Evolutionary conservation across 352 stramenopile species (phyloP).

Genomic region (Pythium sukuiense): DNA sequence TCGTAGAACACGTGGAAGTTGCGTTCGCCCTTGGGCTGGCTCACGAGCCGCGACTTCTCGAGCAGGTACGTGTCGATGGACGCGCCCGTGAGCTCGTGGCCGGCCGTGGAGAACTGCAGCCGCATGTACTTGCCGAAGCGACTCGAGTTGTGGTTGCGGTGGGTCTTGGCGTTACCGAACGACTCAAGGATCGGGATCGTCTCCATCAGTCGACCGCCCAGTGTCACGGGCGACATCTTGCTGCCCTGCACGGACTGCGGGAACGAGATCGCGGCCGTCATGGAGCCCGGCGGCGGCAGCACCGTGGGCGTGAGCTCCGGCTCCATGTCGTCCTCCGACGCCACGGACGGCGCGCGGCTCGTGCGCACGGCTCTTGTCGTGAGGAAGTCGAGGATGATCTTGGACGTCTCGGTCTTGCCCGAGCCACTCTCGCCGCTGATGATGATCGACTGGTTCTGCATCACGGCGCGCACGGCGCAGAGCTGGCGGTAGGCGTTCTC

Average conservation of each 20-base stretch:
- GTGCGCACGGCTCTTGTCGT: conserved; percentile 64
- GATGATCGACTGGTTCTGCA: conserved; percentile 94
- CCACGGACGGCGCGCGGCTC: conserved; percentile 41
- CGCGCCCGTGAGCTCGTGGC: conserved; percentile 73
- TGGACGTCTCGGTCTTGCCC: conserved; percentile 95
- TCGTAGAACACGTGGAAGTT: conserved; percentile 91
- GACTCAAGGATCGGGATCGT: conserved; percentile 92
- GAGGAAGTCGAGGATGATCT: conserved; percentile 90
- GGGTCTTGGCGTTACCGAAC: conserved; percentile 88
- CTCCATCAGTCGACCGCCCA: conserved; percentile 82
- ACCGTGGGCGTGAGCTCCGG: conserved; percentile 54
- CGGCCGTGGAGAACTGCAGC: conserved; percentile 69
- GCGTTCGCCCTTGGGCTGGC: conserved; percentile 69
- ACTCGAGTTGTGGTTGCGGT: conserved; percentile 91
- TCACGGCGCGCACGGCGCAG: conserved; percentile 74
- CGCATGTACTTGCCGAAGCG: conserved; percentile 92
- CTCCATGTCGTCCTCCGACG: conserved; percentile 62
- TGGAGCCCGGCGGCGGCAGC: conserved; percentile 38
- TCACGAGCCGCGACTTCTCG: conserved; percentile 83
- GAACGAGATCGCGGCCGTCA: conserved; percentile 66
- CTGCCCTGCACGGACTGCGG: conserved; percentile 51
- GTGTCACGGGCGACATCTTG: conserved; percentile 64
- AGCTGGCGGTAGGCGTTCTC: conserved; percentile 81
- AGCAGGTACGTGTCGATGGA: conserved; percentile 84
- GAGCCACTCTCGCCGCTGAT: conserved; percentile 93